Evolutionary conservation across 805 yeast genomes (phyloP).

Genomic region (Candida endomychidarum): DNA sequence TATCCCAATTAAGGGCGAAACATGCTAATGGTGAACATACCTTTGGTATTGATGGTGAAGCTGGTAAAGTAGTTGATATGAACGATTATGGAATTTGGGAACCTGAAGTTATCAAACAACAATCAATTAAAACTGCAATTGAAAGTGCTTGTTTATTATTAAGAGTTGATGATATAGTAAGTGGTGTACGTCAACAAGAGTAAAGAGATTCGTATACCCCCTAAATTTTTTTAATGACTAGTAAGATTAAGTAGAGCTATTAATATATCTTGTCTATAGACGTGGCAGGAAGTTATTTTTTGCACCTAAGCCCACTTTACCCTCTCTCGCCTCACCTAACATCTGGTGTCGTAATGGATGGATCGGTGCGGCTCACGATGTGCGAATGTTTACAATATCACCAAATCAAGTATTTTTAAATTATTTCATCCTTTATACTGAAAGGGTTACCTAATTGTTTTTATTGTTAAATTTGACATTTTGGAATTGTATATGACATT

Average conservation of each 20-base stretch:
- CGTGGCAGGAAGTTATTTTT: no score
- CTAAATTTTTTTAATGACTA: no score
- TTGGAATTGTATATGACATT: slow-evolving; percentile 1
- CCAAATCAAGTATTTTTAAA: slow-evolving; percentile 8
- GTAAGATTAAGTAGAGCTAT: not conserved
- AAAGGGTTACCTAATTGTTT: slow-evolving; percentile 6
- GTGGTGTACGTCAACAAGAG: slow-evolving; percentile 75
- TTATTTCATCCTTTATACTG: not conserved
- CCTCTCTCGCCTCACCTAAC: no score
- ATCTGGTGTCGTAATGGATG: no score
- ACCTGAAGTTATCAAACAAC: slow-evolving; percentile 97
- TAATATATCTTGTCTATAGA: no score
- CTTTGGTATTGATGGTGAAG: slow-evolving; percentile 92
- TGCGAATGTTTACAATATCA: slow-evolving; percentile 4
- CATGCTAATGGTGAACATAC: slow-evolving; percentile 89
- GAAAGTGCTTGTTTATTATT: slow-evolving; percentile 93
- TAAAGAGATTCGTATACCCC: no score
- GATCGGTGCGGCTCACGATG: slow-evolving; percentile 2
- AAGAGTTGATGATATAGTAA: slow-evolving; percentile 96
- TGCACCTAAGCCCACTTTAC: no score
- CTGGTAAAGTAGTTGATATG: slow-evolving; percentile 95
- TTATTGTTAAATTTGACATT: slow-evolving; percentile 7
- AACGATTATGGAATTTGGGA: slow-evolving; percentile 97
- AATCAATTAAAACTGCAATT: slow-evolving; percentile 94
- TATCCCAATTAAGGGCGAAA: slow-evolving; percentile 91